phyloP scores from a whole-genome alignment of 192 early-diverging fungal genomes.

The Gonapodya sp. region DNA sequence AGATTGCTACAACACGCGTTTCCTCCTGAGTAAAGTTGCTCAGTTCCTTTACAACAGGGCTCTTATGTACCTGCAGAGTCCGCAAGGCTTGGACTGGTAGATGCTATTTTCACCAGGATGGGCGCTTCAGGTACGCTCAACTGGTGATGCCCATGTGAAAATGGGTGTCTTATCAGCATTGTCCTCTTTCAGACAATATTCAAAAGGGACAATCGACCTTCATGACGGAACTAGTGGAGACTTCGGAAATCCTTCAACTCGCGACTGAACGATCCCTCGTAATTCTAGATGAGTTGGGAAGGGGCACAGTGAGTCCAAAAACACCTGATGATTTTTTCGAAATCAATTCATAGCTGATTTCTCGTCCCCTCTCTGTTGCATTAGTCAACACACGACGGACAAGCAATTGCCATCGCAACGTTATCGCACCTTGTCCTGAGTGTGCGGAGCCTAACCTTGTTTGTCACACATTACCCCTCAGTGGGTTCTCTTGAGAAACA shows the following conservation, averaged over 20 bases:
- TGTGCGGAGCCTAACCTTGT: constrained; percentile 44
- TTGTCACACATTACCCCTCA: constrained; percentile 76
- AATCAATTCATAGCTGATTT: not conserved
- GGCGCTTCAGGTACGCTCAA: constrained; percentile 54
- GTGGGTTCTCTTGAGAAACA: constrained; percentile 34
- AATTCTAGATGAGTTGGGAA: constrained; percentile 72
- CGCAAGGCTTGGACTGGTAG: constrained; percentile 56
- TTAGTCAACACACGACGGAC: constrained; percentile 54
- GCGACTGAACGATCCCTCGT: constrained; percentile 47
- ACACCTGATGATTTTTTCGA: too few species aligned
- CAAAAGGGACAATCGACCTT: constrained; percentile 16
- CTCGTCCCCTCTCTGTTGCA: not conserved
- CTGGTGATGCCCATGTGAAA: not conserved
- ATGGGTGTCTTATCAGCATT: not conserved
- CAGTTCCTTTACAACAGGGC: too few species aligned
- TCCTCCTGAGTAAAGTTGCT: too few species aligned
- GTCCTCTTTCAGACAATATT: not conserved
- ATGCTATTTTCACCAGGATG: constrained; percentile 63
- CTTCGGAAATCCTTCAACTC: constrained; percentile 55
- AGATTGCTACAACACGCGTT: too few species aligned
- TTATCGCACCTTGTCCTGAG: constrained; percentile 41
- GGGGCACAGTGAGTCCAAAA: constrained; percentile 53
- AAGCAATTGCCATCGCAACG: constrained; percentile 58
- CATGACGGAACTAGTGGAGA: constrained; percentile 34
- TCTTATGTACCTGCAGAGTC: constrained; percentile 58